These are phyloP conservation scores for Fusarium hainanense DNA, from an alignment of 2,329 filamentous ascomycete species.

Conservation along the genomic window DNA sequence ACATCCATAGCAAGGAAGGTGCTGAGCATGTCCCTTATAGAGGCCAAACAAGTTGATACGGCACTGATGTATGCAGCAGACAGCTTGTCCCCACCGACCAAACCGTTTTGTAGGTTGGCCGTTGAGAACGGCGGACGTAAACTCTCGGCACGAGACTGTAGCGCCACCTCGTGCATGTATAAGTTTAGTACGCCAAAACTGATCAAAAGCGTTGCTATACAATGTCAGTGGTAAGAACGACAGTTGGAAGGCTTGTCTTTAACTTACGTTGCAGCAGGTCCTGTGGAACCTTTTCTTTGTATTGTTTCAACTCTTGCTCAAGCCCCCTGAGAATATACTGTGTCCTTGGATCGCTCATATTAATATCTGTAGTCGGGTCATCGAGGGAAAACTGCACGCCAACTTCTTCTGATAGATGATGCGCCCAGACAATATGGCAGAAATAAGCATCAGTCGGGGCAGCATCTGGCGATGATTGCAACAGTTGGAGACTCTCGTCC, in stretches of 20 bases:
- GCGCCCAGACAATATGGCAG: constrained; percentile 69
- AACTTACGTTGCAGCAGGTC: constrained; percentile 67
- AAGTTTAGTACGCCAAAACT: constrained; percentile 74
- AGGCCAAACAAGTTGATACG: constrained; percentile 72
- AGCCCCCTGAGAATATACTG: constrained; percentile 74
- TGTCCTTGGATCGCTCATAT: constrained; percentile 70
- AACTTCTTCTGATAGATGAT: constrained; percentile 75
- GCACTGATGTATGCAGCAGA: constrained; percentile 70
- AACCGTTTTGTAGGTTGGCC: constrained; percentile 57
- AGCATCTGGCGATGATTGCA: constrained; percentile 65
- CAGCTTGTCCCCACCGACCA: constrained; percentile 55
- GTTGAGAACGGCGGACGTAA: constrained; percentile 60
- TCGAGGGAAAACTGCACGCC: constrained; percentile 74
- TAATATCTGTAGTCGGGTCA: constrained; percentile 65
- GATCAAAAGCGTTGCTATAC: constrained; percentile 68
- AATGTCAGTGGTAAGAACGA: constrained; percentile 23
- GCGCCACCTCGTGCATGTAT: constrained; percentile 80
- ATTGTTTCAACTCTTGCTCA: constrained; percentile 71
- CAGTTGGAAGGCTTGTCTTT: not conserved
- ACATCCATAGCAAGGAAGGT: constrained; percentile 72
- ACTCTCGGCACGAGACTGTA: constrained; percentile 73
- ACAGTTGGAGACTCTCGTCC: constrained; percentile 66
- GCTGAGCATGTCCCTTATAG: constrained; percentile 74
- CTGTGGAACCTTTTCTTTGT: constrained; percentile 63
- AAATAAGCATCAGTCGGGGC: constrained; percentile 67